Conservation (phyloP, 1,139 yeast genomes). For the Yamadazyma membranifaciens region DNA sequence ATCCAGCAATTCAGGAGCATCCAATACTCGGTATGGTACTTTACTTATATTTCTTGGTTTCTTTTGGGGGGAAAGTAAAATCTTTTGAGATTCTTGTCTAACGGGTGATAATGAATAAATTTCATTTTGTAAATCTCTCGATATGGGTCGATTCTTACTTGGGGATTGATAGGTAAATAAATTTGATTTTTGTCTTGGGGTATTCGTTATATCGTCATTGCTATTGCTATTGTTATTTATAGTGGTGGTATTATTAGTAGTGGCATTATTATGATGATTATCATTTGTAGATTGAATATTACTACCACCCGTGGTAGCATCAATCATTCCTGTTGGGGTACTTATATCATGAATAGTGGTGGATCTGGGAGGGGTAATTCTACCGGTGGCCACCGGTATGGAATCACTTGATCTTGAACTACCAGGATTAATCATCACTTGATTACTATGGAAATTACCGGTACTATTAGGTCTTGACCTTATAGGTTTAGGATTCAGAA, state of each 20-base stretch:
- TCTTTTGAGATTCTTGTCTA: conserved; percentile 79
- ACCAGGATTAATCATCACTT: conserved; percentile 10
- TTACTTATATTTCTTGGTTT: conserved; percentile 75
- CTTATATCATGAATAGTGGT: conserved; percentile 13
- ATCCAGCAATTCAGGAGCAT: conserved; percentile 94
- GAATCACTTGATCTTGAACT: conserved; percentile 16
- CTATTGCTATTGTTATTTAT: conserved; percentile 9
- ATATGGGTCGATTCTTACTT: conserved; percentile 57
- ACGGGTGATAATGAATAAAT: conserved; percentile 84
- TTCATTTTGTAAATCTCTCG: conserved; percentile 65
- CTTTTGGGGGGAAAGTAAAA: conserved; percentile 78
- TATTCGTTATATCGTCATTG: conserved; percentile 30
- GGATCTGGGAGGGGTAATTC: conserved; percentile 24
- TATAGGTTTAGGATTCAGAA: conserved; percentile 16
- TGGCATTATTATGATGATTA: neutral
- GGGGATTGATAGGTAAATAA: conserved; percentile 73
- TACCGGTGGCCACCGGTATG: conserved; percentile 12
- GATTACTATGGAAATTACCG: conserved; percentile 16
- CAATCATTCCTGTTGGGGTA: conserved; percentile 4
- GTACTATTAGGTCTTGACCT: conserved; percentile 23
- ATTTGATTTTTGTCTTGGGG: conserved; percentile 57
- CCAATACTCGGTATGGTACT: conserved; percentile 89
- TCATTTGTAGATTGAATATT: conserved; percentile 2
- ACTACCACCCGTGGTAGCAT: conserved; percentile 3
- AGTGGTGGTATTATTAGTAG: neutral